Percentiles rank a stretch among this genome's conserved stretches.
These are phyloP conservation scores for Odonthalia washingtoniensis DNA, from an alignment of 31 red algal genomes.

Conservation along the genomic window DNA sequence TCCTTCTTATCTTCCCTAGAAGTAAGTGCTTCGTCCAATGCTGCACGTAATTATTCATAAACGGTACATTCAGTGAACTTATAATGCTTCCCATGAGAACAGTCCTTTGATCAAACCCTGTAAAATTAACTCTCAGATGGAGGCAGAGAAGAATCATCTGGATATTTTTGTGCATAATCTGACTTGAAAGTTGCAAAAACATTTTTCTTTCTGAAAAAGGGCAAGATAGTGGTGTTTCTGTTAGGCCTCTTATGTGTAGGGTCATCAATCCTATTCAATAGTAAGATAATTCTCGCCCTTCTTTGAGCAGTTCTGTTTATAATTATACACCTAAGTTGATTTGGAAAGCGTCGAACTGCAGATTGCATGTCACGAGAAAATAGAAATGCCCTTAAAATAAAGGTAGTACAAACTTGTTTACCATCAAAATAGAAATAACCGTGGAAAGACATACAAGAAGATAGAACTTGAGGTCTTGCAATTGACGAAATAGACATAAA, in stretches of 20 bases:
- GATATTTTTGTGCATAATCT: background rate
- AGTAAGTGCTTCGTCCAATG: background rate
- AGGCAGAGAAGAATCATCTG: background rate
- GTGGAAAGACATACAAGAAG: no score
- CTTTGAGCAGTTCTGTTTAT: no score
- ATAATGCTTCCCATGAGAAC: background rate
- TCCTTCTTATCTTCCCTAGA: background rate
- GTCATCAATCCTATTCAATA: no score
- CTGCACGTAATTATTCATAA: background rate
- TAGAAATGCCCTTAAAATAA: background rate
- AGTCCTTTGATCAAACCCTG: background rate
- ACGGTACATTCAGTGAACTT: background rate
- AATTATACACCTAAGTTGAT: no score
- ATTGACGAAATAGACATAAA: no score
- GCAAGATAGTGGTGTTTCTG: background rate
- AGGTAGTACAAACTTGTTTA: background rate
- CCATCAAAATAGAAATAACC: background rate
- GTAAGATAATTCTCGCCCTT: no score
- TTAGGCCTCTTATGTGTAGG: background rate
- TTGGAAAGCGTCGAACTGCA: no score
- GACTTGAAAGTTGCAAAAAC: background rate
- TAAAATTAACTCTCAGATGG: background rate
- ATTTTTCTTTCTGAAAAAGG: background rate
- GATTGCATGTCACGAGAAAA: background rate
- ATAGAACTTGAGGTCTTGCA: no score